Percentiles rank a stretch among this genome's conserved stretches.
Conservation (phyloP, 495 filamentous ascomycete species). For the Neurospora sp. region DNA sequence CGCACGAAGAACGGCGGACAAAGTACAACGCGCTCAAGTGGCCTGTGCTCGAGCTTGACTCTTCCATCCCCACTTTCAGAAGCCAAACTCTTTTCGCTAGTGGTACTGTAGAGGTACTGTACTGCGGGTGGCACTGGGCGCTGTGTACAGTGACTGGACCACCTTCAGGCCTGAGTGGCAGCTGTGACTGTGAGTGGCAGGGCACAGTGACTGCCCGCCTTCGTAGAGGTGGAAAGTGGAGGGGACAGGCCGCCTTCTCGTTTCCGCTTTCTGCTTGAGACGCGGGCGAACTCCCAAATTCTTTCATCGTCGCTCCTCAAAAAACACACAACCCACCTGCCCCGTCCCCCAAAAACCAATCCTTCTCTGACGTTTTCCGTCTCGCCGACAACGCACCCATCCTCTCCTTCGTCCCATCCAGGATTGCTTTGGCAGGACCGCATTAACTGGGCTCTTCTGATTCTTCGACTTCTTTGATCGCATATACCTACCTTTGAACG, state of each 20-base stretch:
- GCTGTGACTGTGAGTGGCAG: not conserved
- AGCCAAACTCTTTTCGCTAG: not conserved
- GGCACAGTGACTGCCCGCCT: not conserved
- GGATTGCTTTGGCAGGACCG: not conserved
- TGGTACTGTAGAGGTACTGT: not conserved
- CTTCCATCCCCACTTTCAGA: not conserved
- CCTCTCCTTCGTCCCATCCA: not conserved
- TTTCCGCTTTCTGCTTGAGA: slow-evolving; percentile 21
- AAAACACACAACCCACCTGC: slow-evolving; percentile 17
- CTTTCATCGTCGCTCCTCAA: slow-evolving; percentile 28
- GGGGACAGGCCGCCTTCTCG: slow-evolving; percentile 8
- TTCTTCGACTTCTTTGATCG: slow-evolving; percentile 39
- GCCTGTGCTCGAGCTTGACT: not conserved
- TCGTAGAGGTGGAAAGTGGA: not conserved
- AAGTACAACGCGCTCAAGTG: not conserved
- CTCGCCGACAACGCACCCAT: not conserved
- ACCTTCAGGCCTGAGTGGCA: not conserved
- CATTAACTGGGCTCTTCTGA: slow-evolving; percentile 33
- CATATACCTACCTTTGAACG: slow-evolving; percentile 37
- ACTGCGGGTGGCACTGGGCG: not conserved
- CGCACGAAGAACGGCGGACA: not conserved
- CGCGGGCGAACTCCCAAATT: slow-evolving; percentile 12
- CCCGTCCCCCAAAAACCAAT: slow-evolving; percentile 22
- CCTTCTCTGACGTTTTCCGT: slow-evolving; percentile 12
- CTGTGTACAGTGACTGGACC: not conserved